Evolutionary conservation across 2,329 filamentous ascomycete genomes (phyloP).

Genomic region (Truncatella angustata): DNA sequence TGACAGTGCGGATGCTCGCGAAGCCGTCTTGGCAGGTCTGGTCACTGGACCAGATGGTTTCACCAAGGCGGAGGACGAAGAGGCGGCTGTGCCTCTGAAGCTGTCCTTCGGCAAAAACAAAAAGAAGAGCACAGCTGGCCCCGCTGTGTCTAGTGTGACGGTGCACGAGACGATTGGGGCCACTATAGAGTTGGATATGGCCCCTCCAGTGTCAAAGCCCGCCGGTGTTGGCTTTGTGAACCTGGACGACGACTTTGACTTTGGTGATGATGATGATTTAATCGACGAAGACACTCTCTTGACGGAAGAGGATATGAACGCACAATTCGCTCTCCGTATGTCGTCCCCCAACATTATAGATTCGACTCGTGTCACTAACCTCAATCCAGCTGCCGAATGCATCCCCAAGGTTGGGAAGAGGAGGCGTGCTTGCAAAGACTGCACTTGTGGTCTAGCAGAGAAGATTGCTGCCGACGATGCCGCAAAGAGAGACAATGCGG

Average conservation of each 20-base stretch:
- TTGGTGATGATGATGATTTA: constrained; percentile 73
- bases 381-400: constrained; percentile 69
- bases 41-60: constrained; percentile 64
- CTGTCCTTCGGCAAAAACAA: constrained; percentile 67
- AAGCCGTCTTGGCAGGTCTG: constrained; percentile 82
- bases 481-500: constrained; percentile 62
- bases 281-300: constrained; percentile 90
- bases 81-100: constrained; percentile 53
- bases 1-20: constrained; percentile 55
- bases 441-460: constrained; percentile 88
- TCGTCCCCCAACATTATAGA: constrained; percentile 21
- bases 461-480: constrained; percentile 83
- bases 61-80: constrained; percentile 66
- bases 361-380: constrained; percentile 21
- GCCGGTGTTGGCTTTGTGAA: constrained; percentile 68
- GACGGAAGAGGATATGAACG: constrained; percentile 78
- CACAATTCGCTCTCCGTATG: constrained; percentile 78
- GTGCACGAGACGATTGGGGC: constrained; percentile 38
- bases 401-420: constrained; percentile 84
- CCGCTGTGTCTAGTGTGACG: constrained; percentile 26
- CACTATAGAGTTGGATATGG: constrained; percentile 31
- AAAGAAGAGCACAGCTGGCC: constrained; percentile 39
- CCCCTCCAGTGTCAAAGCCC: constrained; percentile 39
- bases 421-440: constrained; percentile 95
- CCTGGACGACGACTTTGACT: constrained; percentile 61